Conservation (phyloP, 2,329 filamentous ascomycete species). For the Botrytis byssoidea region DNA sequence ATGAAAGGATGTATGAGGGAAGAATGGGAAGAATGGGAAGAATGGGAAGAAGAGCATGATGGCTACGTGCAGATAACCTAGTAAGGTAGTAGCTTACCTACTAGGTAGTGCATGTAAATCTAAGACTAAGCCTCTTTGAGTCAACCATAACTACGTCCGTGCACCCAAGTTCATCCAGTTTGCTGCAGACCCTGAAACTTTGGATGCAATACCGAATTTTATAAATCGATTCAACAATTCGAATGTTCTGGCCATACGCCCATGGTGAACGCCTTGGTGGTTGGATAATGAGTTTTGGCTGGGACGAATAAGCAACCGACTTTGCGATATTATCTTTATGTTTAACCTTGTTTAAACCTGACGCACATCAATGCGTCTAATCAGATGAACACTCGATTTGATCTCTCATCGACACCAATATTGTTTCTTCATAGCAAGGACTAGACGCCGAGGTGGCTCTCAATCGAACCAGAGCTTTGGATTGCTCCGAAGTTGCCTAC, state of each 20-base stretch:
- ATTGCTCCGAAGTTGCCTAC: background rate
- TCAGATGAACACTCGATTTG: background rate
- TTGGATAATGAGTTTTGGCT: background rate
- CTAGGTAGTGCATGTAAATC: background rate
- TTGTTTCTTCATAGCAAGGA: background rate
- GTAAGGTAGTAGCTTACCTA: background rate
- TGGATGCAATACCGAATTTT: background rate
- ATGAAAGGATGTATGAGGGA: background rate
- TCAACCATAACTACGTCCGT: background rate
- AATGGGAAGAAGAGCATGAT: background rate
- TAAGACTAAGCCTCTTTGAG: background rate
- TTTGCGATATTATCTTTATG: background rate
- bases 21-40: background rate
- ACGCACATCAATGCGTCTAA: background rate
- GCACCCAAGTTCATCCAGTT: background rate
- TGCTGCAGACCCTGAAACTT: background rate
- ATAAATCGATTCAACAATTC: background rate
- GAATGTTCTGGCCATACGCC: constrained; percentile 3
- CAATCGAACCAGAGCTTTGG: background rate
- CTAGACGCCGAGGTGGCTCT: background rate
- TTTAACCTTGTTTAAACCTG: background rate
- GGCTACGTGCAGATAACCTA: background rate
- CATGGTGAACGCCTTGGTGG: background rate
- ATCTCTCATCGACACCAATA: background rate
- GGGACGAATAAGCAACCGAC: background rate